Base-by-base conservation (phyloP, 306 rosid species). In the Pueraria montana region DNA sequence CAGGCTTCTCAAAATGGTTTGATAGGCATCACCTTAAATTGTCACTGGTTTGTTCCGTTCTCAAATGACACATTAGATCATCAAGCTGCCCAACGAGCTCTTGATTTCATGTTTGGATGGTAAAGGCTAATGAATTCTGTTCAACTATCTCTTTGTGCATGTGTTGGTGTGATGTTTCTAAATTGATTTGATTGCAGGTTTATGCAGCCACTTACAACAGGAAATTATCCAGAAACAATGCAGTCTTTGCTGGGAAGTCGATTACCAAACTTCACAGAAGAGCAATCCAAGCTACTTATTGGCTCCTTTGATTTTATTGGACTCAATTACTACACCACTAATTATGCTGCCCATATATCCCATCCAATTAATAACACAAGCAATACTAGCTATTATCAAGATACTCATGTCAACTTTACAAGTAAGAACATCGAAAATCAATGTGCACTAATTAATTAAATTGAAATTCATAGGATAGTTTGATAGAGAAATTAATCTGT, bases 271-370 rank as follows among this genome's bases (percentile, higher is more conserved):
- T 92, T 92, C 84, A 85, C 91, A 0, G 2, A 71, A 70, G 78
- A 86, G 38, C 82, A 94, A 83, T 85, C 96, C 1, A 34, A 80
- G 32, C 66, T 74, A 12, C 72, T 94, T 11, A 83, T 24, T 64
- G 93, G 89, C 27, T 90, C 97, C 21, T 88, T 85, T 20, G 97
- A 92, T 80, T 92, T 92, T 74, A 38, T 94, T 61, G 95, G 98
- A 68, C 55, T 94, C 6, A 94, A 92, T 80, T 92, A 94, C 59
- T 92, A 94, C 84, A 88, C 94, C 8, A 0, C 91, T 11, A 79
- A 76, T 11, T 94, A 87, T n/a, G 90, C 89, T 50, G 72, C 87
- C 34, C 30, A 75, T 68, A 9, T 48, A 48, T 8, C 59, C 34
- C 50, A 27, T 7, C 18, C 68, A 74, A 49, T 53, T 59, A 80